These are phyloP conservation scores for Phaeophleospora eucalypticola DNA, from an alignment of 2,329 filamentous ascomycete species.

Conservation along the genomic window DNA sequence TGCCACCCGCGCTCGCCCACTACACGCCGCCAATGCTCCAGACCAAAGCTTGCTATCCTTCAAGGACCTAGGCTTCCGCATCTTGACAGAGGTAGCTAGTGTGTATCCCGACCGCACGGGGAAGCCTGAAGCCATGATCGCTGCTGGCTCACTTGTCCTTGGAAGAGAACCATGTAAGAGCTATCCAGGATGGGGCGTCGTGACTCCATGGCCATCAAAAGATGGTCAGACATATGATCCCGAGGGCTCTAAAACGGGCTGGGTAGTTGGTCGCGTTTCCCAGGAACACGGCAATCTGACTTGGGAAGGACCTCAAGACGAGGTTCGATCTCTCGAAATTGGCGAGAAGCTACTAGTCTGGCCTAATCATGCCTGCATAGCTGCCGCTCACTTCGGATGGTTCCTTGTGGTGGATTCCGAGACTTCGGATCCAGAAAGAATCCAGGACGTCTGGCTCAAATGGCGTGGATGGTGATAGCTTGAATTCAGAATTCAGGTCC, in stretches of 20 bases:
- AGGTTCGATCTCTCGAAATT: slow-evolving; percentile 49
- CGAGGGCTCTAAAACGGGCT: slow-evolving; percentile 45
- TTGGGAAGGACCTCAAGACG: slow-evolving; percentile 49
- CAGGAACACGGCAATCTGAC: slow-evolving; percentile 74
- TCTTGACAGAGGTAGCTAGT: slow-evolving; percentile 68
- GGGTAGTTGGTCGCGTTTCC: slow-evolving; percentile 67
- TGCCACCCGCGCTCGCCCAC: slow-evolving; percentile 60
- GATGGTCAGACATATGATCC: slow-evolving; percentile 31
- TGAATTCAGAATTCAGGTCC: background rate
- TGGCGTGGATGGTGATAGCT: slow-evolving; percentile 62
- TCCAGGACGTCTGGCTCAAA: slow-evolving; percentile 68
- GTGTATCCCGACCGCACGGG: slow-evolving; percentile 59
- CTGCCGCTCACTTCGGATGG: slow-evolving; percentile 66
- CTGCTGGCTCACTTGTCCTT: slow-evolving; percentile 64
- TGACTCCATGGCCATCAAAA: slow-evolving; percentile 55
- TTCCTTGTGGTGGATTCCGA: slow-evolving; percentile 69
- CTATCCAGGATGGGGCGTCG: slow-evolving; percentile 68
- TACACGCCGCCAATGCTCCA: slow-evolving; percentile 26
- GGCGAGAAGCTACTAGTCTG: slow-evolving; percentile 68
- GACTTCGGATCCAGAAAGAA: slow-evolving; percentile 55
- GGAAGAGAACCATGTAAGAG: slow-evolving; percentile 69
- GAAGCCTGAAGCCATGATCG: slow-evolving; percentile 62
- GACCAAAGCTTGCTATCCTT: slow-evolving; percentile 38
- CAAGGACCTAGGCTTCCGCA: slow-evolving; percentile 60
- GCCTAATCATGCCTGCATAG: slow-evolving; percentile 79